These are phyloP conservation scores for Lachnellula arida DNA, from an alignment of 2,329 filamentous ascomycete genomes.

Conservation along the genomic window DNA sequence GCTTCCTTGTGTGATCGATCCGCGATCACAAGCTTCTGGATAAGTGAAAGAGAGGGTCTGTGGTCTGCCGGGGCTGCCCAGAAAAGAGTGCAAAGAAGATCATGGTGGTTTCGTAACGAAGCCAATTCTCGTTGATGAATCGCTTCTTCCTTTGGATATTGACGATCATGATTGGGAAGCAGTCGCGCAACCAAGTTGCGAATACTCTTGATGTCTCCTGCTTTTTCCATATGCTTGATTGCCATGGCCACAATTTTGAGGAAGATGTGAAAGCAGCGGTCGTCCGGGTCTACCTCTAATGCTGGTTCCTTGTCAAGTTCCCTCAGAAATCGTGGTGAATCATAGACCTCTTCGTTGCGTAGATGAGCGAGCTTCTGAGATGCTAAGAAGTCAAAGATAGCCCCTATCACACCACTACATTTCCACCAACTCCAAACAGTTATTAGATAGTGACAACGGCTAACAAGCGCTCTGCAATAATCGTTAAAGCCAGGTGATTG, in stretches of 20 bases:
- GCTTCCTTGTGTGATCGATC: constrained; percentile 62
- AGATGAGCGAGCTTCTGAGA: constrained; percentile 57
- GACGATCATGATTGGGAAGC: constrained; percentile 61
- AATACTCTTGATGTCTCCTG: constrained; percentile 51
- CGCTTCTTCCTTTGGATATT: constrained; percentile 58
- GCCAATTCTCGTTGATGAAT: constrained; percentile 58
- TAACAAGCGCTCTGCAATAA: constrained; percentile 56
- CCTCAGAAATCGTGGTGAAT: constrained; percentile 58
- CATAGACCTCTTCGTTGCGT: constrained; percentile 59
- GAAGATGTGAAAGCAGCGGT: constrained; percentile 63
- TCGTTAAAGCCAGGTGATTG: constrained; percentile 61
- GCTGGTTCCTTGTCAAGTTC: constrained; percentile 42
- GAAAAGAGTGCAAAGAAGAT: constrained; percentile 61
- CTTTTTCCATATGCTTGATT: constrained; percentile 46
- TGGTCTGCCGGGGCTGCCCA: constrained; percentile 56
- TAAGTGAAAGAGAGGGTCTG: constrained; percentile 48
- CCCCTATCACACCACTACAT: constrained; percentile 49
- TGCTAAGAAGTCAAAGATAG: constrained; percentile 65
- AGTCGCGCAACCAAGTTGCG: constrained; percentile 57
- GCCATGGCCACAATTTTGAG: constrained; percentile 58
- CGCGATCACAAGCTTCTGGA: constrained; percentile 56
- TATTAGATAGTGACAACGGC: constrained; percentile 59
- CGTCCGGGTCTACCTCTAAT: constrained; percentile 47
- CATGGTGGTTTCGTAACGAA: constrained; percentile 63
- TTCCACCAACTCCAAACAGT: constrained; percentile 63